Base-by-base conservation (phyloP, 495 filamentous ascomycete species). In the Penicillium manginii region DNA sequence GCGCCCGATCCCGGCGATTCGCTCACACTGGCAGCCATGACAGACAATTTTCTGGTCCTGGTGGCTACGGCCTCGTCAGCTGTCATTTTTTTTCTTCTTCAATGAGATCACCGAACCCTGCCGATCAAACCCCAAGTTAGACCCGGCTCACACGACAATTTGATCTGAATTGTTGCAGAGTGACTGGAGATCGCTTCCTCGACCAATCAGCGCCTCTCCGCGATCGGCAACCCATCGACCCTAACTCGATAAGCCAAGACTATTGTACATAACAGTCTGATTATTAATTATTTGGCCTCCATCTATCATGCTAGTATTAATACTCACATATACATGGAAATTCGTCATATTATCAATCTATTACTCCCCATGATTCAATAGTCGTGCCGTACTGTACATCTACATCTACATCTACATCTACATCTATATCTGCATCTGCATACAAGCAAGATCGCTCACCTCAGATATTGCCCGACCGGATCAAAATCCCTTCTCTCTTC, bases 131-230 rank as follows among this genome's bases (percentile, higher is more conserved):
- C 17, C 15, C 0, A 17, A 17, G 15, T n/a, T 39, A n/a, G 40
- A 19, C 17, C 19, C 40, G 40, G 40, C 40, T 43, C 40, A 43
- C 40, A 43, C 40, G 40, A 43, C 40, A 37, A 37, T 14, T n/a
- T 19, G 17, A 19, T 4, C 40, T 2, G 35, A 29, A 7, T 8
- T 29, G 26, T n/a, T n/a, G n/a, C n/a, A n/a, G 9, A 8, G 6
- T 4, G 26, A 29, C 6, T 5, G 26, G 3, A 29, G 7, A 43
- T 51, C 55, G 35, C 55, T 51, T 51, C 55, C 47, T 17, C 8
- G n/a, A n/a, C 54, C 48, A 52, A 52, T 58, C 19, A 53, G 4
- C 12, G n/a, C 1, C 17, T 2, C 15, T 17, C 40, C 40, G 40
- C 17, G 17, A 43, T 43, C 40, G 40, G 40, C 40, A 17, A 37